phyloP scores from a whole-genome alignment of 129 eudicot genomes.

The Ambrosia artemisiifolia region DNA sequence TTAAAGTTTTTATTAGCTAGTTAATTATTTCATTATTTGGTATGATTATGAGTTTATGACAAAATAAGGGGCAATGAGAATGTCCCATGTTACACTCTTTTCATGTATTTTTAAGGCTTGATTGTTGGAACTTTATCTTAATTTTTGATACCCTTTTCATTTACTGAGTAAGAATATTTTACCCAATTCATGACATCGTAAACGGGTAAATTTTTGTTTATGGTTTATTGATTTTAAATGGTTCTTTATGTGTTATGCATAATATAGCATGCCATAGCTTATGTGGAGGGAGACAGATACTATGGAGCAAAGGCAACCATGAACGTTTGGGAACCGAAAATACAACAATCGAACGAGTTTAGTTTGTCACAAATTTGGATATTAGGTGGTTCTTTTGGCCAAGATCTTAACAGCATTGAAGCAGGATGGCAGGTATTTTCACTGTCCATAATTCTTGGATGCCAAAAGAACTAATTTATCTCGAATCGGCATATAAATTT shows the following conservation, averaged over 20 bases:
- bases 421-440: constrained; percentile 95
- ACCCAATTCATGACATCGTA: neutral
- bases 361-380: constrained; percentile 91
- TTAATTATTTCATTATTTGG: constrained; percentile 26
- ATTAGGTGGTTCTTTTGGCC: constrained; percentile 91
- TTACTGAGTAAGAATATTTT: neutral
- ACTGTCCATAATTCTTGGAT: neutral
- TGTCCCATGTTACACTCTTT: constrained; percentile 15
- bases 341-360: constrained; percentile 88
- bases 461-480: neutral
- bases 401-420: constrained; percentile 99
- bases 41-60: constrained; percentile 21
- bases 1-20: constrained; percentile 4
- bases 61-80: constrained; percentile 22
- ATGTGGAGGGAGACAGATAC: constrained; percentile 86
- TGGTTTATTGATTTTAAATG: no score
- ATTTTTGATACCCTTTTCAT: neutral
- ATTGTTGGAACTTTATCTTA: neutral
- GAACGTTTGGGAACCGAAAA: constrained; percentile 93
- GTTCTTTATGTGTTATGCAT: constrained; percentile 8
- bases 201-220: no score
- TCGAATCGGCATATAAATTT: constrained; percentile 1
- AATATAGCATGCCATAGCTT: constrained; percentile 85
- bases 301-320: constrained; percentile 95
- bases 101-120: neutral